Base-by-base conservation (phyloP, 768 basidiomycete species). In the Leucocoprinus birnbaumii region DNA sequence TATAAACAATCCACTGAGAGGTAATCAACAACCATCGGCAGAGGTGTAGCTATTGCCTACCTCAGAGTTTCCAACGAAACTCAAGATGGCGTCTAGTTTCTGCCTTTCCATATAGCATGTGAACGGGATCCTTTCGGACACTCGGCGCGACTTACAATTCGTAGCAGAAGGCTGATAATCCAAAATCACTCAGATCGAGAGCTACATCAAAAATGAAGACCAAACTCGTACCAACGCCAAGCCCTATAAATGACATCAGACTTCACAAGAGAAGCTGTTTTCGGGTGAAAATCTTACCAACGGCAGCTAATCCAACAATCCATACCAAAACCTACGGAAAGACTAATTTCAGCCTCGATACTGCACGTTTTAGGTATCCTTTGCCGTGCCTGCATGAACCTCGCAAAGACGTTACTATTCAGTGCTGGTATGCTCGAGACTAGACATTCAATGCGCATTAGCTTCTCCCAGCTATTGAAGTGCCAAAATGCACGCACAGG, bases 1-100 rank as follows among this genome's bases (percentile, higher is more conserved):
- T 58, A 51, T 69, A 71, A 3, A 70, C 59, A 31, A 68, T 63
- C 55, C 69, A 71, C 69, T 70, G 31, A 31, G n/a, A n/a, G n/a
- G 13, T 1, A 6, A 16, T 26, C 18, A 3, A 34, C 3, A 8
- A 14, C 1, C 16, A n/a, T n/a, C 2, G 35, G 21, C 27, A 19
- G 27, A 19, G 10, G 13, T 19, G 41, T 2, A 31, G 10, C 22
- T 16, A 10, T 8, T 18, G 9, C 18, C 22, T 37, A 55, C 53
- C 22, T 47, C 53, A 9, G 25, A 48, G 2, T 48, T 18, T 2
- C 13, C n/a, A 16, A 19, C 38, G 24, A 48, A 48, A 22, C 46
- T 55, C 18, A 55, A 9, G 11, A 48, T 55, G 18, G 40, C 38
- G 7, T 48, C 3, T 2, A 55, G 8, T 22, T 19, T 46, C 6